Evolutionary conservation across 371 early-diverging fungal genomes (phyloP).

Genomic region (Coemansia sp.): DNA sequence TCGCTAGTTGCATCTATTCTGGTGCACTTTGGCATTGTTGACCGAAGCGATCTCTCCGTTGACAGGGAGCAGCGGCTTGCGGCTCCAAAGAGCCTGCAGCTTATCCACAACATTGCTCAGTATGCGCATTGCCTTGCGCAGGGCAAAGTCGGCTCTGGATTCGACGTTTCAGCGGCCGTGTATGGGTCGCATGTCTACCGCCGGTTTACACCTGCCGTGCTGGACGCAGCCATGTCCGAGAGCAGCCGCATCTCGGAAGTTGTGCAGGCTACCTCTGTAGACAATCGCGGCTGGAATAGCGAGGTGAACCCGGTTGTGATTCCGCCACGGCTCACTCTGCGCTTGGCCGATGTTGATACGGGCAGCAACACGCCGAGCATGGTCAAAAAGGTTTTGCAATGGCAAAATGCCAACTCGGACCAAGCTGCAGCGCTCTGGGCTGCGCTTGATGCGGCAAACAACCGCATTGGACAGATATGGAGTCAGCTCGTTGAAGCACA

Average conservation of each 20-base stretch:
- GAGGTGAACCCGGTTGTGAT: slow-evolving; percentile 62
- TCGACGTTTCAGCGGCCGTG: slow-evolving; percentile 92
- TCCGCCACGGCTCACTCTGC: slow-evolving; percentile 71
- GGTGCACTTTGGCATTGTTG: slow-evolving; percentile 61
- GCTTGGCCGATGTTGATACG: slow-evolving; percentile 89
- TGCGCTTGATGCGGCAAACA: slow-evolving; percentile 58
- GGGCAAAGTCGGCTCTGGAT: slow-evolving; percentile 96
- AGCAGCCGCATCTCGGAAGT: slow-evolving; percentile 12
- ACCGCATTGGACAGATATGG: slow-evolving; percentile 54
- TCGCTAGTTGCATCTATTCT: slow-evolving; percentile 82
- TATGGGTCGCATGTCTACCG: slow-evolving; percentile 86
- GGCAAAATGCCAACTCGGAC: slow-evolving; percentile 71
- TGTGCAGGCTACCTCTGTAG: slow-evolving; percentile 17
- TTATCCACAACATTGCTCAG: slow-evolving; percentile 86
- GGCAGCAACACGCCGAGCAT: slow-evolving; percentile 93
- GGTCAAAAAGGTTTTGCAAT: slow-evolving; percentile 82
- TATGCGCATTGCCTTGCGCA: slow-evolving; percentile 94
- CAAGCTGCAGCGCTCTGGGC: slow-evolving; percentile 61
- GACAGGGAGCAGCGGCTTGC: not conserved
- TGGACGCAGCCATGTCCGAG: slow-evolving; percentile 62
- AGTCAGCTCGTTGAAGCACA: slow-evolving; percentile 45
- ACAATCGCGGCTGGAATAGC: slow-evolving; percentile 69
- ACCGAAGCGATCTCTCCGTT: not conserved
- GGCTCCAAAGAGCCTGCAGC: slow-evolving; percentile 32
- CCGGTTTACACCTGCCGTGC: slow-evolving; percentile 74